A percentile compares a stretch with the other conserved stretches of the same genome.
phyloP scores from a whole-genome alignment of 495 filamentous ascomycete species.

The Aspergillus saccharolyticus region DNA sequence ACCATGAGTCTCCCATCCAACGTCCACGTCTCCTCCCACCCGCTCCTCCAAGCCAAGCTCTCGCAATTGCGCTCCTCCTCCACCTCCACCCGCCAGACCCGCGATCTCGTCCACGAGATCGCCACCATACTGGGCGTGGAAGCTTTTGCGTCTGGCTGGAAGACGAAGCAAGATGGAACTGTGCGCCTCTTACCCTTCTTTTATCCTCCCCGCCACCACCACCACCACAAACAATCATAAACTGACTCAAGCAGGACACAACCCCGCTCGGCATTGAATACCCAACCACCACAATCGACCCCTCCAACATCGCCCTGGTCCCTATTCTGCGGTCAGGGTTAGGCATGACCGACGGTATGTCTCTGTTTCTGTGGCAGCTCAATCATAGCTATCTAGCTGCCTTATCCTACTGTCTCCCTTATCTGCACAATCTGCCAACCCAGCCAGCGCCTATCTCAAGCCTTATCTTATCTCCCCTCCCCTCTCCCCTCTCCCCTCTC shows the following conservation, averaged over 20 bases:
- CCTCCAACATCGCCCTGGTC: constrained; percentile 69
- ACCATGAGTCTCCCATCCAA: constrained; percentile 31
- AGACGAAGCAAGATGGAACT: constrained; percentile 35
- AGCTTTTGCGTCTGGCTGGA: constrained; percentile 66
- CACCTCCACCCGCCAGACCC: constrained; percentile 70
- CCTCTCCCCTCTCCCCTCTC: background rate
- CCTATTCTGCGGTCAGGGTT: constrained; percentile 88
- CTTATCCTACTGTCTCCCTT: too few species aligned
- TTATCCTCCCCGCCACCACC: background rate
- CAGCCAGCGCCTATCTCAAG: too few species aligned
- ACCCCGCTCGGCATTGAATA: constrained; percentile 74
- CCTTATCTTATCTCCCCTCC: too few species aligned
- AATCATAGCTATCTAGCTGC: too few species aligned
- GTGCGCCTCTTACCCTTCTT: constrained; percentile 20
- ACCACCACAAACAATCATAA: background rate
- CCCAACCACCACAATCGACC: constrained; percentile 53
- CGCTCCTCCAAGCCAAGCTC: constrained; percentile 82
- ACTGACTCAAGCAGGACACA: constrained; percentile 56
- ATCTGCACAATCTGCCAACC: too few species aligned
- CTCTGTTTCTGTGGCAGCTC: too few species aligned
- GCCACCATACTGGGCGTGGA: constrained; percentile 76
- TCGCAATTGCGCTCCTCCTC: constrained; percentile 73
- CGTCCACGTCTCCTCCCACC: constrained; percentile 80
- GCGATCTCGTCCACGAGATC: constrained; percentile 79
- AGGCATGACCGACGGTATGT: constrained; percentile 75